phyloP scores from a whole-genome alignment of 2,329 filamentous ascomycete species.

The Monilinia aucupariae region DNA sequence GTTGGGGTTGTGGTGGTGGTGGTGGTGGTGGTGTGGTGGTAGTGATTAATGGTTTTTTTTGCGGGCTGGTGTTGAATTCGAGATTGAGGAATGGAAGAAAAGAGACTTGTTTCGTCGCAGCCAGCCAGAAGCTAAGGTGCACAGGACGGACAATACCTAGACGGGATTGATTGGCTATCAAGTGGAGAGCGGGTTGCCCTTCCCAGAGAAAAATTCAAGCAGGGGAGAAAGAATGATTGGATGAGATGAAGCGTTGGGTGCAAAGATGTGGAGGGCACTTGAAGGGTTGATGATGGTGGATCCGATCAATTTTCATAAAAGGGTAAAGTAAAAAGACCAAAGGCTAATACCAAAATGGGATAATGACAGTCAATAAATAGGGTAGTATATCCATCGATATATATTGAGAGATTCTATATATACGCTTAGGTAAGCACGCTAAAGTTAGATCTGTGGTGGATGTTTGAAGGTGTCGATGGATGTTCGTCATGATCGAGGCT shows the following conservation, averaged over 20 bases:
- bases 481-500: too few relatives aligned
- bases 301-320: too few relatives aligned
- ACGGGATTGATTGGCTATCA: background rate
- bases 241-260: background rate
- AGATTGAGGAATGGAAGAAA: constrained; percentile 16
- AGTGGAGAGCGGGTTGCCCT: background rate
- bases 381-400: too few relatives aligned
- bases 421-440: too few relatives aligned
- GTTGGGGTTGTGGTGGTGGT: constrained; percentile 7
- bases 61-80: constrained; percentile 17
- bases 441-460: too few relatives aligned
- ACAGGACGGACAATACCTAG: constrained; percentile 3
- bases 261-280: background rate
- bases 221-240: constrained; percentile 7
- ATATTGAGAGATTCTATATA: too few relatives aligned
- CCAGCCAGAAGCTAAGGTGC: constrained; percentile 1
- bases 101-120: constrained; percentile 16
- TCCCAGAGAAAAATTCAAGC: background rate
- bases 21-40: constrained; percentile 16
- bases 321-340: too few relatives aligned
- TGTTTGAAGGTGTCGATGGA: too few relatives aligned
- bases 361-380: too few relatives aligned
- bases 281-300: too few relatives aligned
- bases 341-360: too few relatives aligned
- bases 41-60: constrained; percentile 10